phyloP scores from a whole-genome alignment of 1,139 yeast genomes.

The Zygoascus hellenicus region DNA sequence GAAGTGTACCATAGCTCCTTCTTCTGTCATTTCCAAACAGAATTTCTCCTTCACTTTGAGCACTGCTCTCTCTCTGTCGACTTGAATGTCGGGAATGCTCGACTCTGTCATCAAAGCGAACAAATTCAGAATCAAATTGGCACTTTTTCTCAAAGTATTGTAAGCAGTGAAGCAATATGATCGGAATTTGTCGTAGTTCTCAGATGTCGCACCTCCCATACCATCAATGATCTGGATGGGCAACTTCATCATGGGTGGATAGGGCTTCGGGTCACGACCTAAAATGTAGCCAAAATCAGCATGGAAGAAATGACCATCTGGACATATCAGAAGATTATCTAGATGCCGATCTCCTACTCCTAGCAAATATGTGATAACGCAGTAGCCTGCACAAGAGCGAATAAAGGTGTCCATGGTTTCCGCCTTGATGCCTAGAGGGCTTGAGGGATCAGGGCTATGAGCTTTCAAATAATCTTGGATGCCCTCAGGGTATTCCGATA shows the following conservation, averaged over 20 bases:
- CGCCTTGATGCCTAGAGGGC: constrained; percentile 67
- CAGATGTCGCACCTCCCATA: constrained; percentile 88
- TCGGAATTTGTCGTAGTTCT: constrained; percentile 78
- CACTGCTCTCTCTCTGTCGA: constrained; percentile 68
- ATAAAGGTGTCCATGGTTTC: constrained; percentile 90
- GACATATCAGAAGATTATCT: constrained; percentile 70
- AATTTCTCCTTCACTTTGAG: constrained; percentile 92
- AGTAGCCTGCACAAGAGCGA: constrained; percentile 94
- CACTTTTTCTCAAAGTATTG: constrained; percentile 81
- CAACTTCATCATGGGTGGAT: constrained; percentile 95
- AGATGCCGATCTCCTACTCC: constrained; percentile 98
- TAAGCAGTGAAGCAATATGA: constrained; percentile 94
- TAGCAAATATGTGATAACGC: constrained; percentile 87
- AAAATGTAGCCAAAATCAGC: constrained; percentile 96
- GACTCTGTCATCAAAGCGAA: constrained; percentile 94
- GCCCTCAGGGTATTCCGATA: constrained; percentile 56
- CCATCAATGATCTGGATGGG: constrained; percentile 97
- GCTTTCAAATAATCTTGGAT: constrained; percentile 64
- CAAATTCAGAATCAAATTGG: constrained; percentile 80
- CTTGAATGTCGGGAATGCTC: constrained; percentile 77
- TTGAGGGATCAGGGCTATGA: constrained; percentile 55
- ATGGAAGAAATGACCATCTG: constrained; percentile 84
- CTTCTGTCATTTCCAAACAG: constrained; percentile 88
- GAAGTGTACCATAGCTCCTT: constrained; percentile 90
- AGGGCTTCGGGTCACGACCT: constrained; percentile 97